These are phyloP conservation scores for Hypericum perforatum DNA, from an alignment of 345 rosid genomes.

Conservation along the genomic window DNA sequence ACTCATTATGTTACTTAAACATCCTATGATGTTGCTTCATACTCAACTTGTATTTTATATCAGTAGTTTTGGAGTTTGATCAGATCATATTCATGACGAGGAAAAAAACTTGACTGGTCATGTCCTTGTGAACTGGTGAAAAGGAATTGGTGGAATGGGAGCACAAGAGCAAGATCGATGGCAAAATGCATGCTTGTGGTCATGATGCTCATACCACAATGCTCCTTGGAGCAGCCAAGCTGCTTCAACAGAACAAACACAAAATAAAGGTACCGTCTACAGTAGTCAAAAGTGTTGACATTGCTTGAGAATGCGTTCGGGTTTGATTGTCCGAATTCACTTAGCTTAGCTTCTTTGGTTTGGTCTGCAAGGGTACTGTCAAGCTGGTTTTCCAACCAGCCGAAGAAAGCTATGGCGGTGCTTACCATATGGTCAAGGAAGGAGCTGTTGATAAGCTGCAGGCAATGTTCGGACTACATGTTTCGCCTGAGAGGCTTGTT, in stretches of 20 bases:
- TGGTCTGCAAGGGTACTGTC: slow-evolving; percentile 29
- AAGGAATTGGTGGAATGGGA: slow-evolving; percentile 44
- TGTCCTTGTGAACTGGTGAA: neutral
- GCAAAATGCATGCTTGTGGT: slow-evolving; percentile 62
- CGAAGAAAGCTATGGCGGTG: slow-evolving; percentile 47
- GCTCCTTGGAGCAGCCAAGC: slow-evolving; percentile 50
- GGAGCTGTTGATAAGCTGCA: slow-evolving; percentile 38
- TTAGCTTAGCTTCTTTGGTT: neutral
- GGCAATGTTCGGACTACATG: slow-evolving; percentile 43
- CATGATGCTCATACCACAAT: slow-evolving; percentile 45
- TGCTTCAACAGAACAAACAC: slow-evolving; percentile 22
- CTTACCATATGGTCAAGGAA: slow-evolving; percentile 41
- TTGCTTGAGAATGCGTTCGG: neutral
- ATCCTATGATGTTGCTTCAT: no score
- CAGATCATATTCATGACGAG: neutral
- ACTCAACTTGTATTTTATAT: no score
- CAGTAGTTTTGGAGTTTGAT: neutral
- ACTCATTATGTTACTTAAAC: no score
- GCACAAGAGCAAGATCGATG: slow-evolving; percentile 32
- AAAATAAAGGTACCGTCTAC: slow-evolving; percentile 23
- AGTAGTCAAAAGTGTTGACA: neutral
- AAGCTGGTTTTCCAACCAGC: slow-evolving; percentile 59
- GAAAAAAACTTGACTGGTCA: neutral
- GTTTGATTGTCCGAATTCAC: neutral
- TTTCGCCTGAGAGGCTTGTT: slow-evolving; percentile 25